Evolutionary conservation across 768 basidiomycete genomes (phyloP), one percentile per base, ranked within the genome.

Genomic region (Auriscalpium orientale): DNA sequence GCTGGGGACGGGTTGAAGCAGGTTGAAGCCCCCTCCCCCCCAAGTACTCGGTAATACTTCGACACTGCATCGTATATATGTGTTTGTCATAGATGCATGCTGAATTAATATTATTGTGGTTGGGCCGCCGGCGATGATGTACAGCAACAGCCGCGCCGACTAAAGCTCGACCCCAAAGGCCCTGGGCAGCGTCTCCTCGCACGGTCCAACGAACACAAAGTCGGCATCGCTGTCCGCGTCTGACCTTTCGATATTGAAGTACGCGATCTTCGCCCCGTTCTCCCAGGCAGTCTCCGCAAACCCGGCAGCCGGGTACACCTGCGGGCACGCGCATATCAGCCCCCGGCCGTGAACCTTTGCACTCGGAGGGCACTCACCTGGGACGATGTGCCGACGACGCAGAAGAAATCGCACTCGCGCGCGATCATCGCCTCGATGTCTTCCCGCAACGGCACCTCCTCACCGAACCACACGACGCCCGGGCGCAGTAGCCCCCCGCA

Each of bases 161-260:
- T 28, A 28, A 28, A 28, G 1, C 28, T 28, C 28, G 28, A 28
- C 28, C 28, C 71, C 71, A 15, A 79, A 67, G 13, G 72, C 78
- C 51, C 68, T 62, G 1, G 77, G 74, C 38, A 82, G 65, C 12
- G 67, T 72, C 35, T 72, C 68, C 63, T 78, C 78, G 60, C 79
- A 82, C 38, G 74, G 72, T 1, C 80, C 78, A 9, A 76, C 57
- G 62, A 82, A 80, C 18, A 79, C 63, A 61, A 76, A 83, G 60
- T 81, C 76, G 0, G 77, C 77, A 0, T 74, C 64, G 15, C 68
- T 61, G 49, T 77, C 76, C 1, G 71, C 74, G 13, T 62, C 38
- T 20, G 59, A 69, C 9, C 66, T 51, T 34, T 28, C 28, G 28
- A 28, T 28, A 4, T 28, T 28, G 28, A 28, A 28, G 28, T 28